Base-by-base conservation (phyloP, 805 yeast species). In the Zygosaccharomyces rouxii region DNA sequence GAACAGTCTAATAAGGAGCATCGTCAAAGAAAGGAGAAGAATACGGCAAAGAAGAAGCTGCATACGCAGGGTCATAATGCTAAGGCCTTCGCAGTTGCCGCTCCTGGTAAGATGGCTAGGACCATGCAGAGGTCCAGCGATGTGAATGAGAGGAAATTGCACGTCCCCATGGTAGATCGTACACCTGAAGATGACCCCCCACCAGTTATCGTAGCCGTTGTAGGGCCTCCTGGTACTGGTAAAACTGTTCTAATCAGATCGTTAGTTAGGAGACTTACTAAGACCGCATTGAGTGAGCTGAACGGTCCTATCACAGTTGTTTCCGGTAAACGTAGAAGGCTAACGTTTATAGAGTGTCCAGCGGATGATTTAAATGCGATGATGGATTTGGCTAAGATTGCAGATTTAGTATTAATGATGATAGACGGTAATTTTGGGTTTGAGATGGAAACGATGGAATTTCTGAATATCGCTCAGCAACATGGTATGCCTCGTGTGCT, bases 361-460 rank as follows among this genome's bases (percentile, higher is more conserved):
- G 80, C 84, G 10, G 92, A 90, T 59, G 99, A 94, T 67, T 71
- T 94, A 63, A 90, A 89, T 66, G 84, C 97, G 6, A 94, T 95
- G 98, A 81, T 90, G 38, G 99, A 94, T 70, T 81, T 94, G 33
- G 96, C 98, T 23, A 94, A 94, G 62, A 82, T 90, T 49, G 96
- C 98, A 0, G 99, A 94, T 68, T 74, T 94, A 53, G 96, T 95
- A 7, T 74, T 94, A 42, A 67, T 94, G 52, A 71, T 94, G 77
- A 81, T 94, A 51, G 99, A 94, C 72, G 98, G 99, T 50, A 94
- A 94, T 67, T 94, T 89, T 66, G 99, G 99, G 6, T 81, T 94
- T 51, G 99, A 94, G 73, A 94, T 94, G 99, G 99, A 94, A 70
- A 94, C 99, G 7, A 95, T 94, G 98, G 99, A 94, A 70, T 94